Evolutionary conservation across 2,329 filamentous ascomycete genomes (phyloP).

Genomic region (Teratosphaeria pseudoeucalypti): DNA sequence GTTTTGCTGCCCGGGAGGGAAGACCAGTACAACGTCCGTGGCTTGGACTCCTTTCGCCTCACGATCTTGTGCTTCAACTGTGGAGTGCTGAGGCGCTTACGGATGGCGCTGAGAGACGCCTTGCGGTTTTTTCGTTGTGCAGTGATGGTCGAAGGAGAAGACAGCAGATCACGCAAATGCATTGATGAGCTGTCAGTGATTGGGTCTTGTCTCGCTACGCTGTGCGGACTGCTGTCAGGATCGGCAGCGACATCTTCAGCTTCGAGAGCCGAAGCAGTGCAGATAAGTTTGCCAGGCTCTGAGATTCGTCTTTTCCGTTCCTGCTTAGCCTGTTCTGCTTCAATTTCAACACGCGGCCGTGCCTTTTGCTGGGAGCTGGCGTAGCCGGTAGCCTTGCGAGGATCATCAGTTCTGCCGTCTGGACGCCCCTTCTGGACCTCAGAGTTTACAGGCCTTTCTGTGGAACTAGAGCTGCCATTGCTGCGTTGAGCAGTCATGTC

Average conservation of each 20-base stretch:
- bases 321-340: background rate
- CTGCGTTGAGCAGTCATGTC: background rate
- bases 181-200: conserved; percentile 6
- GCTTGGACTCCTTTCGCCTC: background rate
- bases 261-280: conserved; percentile 3
- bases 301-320: background rate
- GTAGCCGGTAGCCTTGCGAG: background rate
- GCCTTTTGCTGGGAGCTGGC: background rate
- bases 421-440: background rate
- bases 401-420: background rate
- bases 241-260: background rate
- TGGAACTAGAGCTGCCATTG: background rate
- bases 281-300: background rate
- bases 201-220: conserved; percentile 8
- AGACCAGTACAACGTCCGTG: background rate
- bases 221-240: conserved; percentile 1
- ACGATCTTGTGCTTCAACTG: conserved; percentile 1
- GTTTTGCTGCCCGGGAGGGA: background rate
- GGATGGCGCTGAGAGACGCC: conserved; percentile 11
- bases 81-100: conserved; percentile 10
- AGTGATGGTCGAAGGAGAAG: background rate
- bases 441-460: background rate
- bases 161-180: background rate
- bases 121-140: background rate
- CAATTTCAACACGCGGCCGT: background rate